Percentiles rank a stretch among this genome's conserved stretches.
phyloP scores from a whole-genome alignment of 352 stramenopile species.

The Blastocystis sp. region DNA sequence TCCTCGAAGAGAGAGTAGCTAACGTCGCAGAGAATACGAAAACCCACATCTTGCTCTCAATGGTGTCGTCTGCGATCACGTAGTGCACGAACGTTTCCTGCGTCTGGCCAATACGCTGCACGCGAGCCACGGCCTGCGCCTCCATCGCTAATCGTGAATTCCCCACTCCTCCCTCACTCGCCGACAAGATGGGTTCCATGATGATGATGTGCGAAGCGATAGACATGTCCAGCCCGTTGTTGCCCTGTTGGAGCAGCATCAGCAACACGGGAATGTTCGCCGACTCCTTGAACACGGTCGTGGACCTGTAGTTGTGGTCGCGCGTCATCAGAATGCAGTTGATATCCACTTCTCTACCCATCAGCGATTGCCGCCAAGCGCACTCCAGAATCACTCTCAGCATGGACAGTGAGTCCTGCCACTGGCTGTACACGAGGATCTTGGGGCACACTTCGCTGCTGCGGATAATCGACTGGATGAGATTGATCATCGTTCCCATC shows the following conservation, averaged over 20 bases:
- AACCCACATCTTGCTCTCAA: conserved; percentile 41
- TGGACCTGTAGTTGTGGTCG: conserved; percentile 17
- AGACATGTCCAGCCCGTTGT: conserved; percentile 61
- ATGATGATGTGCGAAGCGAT: conserved; percentile 42
- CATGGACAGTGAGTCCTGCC: conserved; percentile 20
- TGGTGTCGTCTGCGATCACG: conserved; percentile 31
- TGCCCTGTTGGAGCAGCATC: conserved; percentile 55
- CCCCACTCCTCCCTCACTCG: neutral
- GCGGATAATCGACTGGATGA: conserved; percentile 28
- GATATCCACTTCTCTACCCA: conserved; percentile 12
- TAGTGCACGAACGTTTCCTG: conserved; percentile 30
- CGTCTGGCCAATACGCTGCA: conserved; percentile 51
- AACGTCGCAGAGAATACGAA: neutral
- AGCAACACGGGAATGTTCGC: conserved; percentile 14
- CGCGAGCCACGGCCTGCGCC: conserved; percentile 49
- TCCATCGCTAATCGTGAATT: conserved; percentile 18
- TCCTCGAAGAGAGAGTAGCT: conserved; percentile 48
- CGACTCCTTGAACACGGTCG: neutral
- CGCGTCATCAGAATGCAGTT: conserved; percentile 26
- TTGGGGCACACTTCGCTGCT: neutral
- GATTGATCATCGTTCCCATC: conserved; percentile 24
- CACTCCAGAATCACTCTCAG: conserved; percentile 30
- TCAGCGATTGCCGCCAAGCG: neutral
- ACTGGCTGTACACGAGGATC: conserved; percentile 66
- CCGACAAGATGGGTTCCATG: conserved; percentile 55